phyloP scores from a whole-genome alignment of 2,329 filamentous ascomycete genomes.

The Phaeomoniella chlamydospora region DNA sequence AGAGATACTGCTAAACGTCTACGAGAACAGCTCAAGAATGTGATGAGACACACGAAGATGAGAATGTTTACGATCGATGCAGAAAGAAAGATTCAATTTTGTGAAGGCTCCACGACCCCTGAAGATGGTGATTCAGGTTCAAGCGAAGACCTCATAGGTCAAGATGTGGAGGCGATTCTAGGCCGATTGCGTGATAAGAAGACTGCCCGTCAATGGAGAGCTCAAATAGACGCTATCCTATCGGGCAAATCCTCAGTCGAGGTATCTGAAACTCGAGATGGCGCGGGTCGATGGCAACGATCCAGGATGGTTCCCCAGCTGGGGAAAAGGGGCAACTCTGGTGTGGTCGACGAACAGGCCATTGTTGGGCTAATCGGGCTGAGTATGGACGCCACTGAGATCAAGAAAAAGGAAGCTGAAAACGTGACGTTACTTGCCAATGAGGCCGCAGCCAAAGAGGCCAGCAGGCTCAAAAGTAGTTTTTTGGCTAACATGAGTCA shows the following conservation, averaged over 20 bases:
- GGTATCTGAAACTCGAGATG: conserved; percentile 48
- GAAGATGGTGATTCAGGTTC: conserved; percentile 14
- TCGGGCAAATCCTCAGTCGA: conserved; percentile 45
- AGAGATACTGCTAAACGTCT: conserved; percentile 51
- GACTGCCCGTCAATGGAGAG: conserved; percentile 30
- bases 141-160: conserved; percentile 33
- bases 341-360: conserved; percentile 34
- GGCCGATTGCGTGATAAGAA: conserved; percentile 8
- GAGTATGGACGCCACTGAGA: conserved; percentile 66
- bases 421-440: conserved; percentile 59
- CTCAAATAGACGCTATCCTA: conserved; percentile 49
- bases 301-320: conserved; percentile 56
- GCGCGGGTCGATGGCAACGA: conserved; percentile 51
- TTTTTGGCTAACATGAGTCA: conserved; percentile 74
- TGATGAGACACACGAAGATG: conserved; percentile 60
- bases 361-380: conserved; percentile 63
- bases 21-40: conserved; percentile 55
- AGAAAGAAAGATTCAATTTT: conserved; percentile 46
- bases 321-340: conserved; percentile 38
- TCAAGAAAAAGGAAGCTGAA: conserved; percentile 52
- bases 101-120: conserved; percentile 53
- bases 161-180: conserved; percentile 52
- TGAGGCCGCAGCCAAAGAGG: conserved; percentile 65
- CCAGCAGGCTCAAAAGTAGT: conserved; percentile 64
- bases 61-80: conserved; percentile 61